Conservation (phyloP, 495 filamentous ascomycete species). For the Penicillium riverlandense region DNA sequence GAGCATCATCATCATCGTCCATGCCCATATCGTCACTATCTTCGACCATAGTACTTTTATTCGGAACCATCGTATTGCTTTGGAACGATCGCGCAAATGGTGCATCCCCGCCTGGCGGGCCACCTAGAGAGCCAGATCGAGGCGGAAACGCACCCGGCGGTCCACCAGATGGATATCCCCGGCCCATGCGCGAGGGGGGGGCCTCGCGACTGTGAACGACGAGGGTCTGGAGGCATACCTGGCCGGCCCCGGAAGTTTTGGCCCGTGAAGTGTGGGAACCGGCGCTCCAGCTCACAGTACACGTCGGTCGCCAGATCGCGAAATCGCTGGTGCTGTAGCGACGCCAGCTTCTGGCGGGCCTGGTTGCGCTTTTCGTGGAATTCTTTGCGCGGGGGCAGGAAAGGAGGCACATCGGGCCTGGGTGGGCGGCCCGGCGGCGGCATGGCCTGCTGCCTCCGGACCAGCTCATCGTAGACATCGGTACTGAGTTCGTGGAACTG, state of each 20-base stretch:
- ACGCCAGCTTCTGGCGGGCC: constrained; percentile 86
- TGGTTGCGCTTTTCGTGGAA: constrained; percentile 98
- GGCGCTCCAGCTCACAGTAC: constrained; percentile 84
- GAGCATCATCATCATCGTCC: constrained; percentile 57
- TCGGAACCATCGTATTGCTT: constrained; percentile 91
- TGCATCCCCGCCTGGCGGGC: constrained; percentile 40
- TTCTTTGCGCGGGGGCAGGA: constrained; percentile 69
- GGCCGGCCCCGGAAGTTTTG: constrained; percentile 48
- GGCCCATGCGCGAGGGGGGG: constrained; percentile 27
- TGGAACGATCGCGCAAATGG: constrained; percentile 88
- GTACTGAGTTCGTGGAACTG: constrained; percentile 97
- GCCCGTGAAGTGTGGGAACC: constrained; percentile 74
- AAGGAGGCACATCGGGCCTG: constrained; percentile 54
- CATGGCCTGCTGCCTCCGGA: constrained; percentile 69
- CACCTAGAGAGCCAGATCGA: constrained; percentile 38
- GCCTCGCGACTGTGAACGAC: constrained; percentile 35
- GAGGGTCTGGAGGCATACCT: constrained; percentile 32
- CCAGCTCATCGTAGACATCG: constrained; percentile 92
- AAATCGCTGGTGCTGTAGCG: constrained; percentile 75
- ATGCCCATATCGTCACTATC: constrained; percentile 72
- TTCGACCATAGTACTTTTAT: constrained; percentile 97
- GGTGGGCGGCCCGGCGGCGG: constrained; percentile 47
- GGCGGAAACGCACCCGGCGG: constrained; percentile 36
- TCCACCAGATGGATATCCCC: constrained; percentile 36
- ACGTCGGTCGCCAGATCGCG: constrained; percentile 92